Conservation (phyloP, 2,329 filamentous ascomycete species). For the Didymella keratinophila region DNA sequence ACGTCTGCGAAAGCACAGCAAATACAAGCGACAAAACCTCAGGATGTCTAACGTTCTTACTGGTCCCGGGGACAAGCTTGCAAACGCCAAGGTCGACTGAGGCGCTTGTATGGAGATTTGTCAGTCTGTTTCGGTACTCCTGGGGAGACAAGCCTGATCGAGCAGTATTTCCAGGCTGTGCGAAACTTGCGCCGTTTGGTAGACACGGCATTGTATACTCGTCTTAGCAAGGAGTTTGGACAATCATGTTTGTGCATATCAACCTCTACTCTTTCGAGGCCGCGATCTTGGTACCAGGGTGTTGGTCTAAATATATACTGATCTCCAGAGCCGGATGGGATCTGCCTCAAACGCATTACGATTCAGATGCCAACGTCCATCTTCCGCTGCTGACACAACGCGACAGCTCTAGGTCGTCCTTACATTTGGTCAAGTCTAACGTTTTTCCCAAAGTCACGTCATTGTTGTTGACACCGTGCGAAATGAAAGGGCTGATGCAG, state of each 20-base stretch:
- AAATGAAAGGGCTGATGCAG: conserved; percentile 14
- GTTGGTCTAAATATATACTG: conserved; percentile 14
- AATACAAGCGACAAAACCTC: conserved; percentile 74
- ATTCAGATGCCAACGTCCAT: conserved; percentile 16
- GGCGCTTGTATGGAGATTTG: conserved; percentile 41
- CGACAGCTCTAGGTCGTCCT: conserved; percentile 3
- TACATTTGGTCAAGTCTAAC: conserved; percentile 7
- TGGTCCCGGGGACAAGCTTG: conserved; percentile 71
- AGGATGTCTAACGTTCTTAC: conserved; percentile 83
- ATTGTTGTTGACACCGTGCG: conserved; percentile 1
- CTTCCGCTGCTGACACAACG: conserved; percentile 9
- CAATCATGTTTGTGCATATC: conserved; percentile 12
- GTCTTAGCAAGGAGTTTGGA: conserved; percentile 26
- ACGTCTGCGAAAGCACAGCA: conserved; percentile 84
- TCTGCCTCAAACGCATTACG: conserved; percentile 18
- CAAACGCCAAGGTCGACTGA: conserved; percentile 78
- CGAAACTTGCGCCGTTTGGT: conserved; percentile 48
- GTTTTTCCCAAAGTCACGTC: conserved; percentile 12
- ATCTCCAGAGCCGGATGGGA: conserved; percentile 14
- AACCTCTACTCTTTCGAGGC: conserved; percentile 12
- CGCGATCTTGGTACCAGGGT: conserved; percentile 3
- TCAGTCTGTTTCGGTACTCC: conserved; percentile 39
- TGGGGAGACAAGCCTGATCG: conserved; percentile 16
- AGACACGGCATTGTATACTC: conserved; percentile 27
- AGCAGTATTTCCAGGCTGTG: conserved; percentile 30